phyloP scores from a whole-genome alignment of 2,329 filamentous ascomycete species.

The Paecilomyces sp. region DNA sequence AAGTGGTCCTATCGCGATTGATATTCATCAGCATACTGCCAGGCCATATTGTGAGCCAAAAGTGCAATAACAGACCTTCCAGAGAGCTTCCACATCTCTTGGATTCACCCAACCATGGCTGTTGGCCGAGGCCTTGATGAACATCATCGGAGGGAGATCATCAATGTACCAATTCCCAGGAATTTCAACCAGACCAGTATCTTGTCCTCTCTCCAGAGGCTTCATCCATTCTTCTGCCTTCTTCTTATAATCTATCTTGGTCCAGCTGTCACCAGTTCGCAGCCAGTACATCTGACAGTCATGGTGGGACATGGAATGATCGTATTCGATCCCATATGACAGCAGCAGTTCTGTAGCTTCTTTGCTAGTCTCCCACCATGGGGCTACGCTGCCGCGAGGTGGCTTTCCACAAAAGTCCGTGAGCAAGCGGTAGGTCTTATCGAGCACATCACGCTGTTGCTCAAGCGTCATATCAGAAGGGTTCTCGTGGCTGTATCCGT shows the following conservation, averaged over 20 bases:
- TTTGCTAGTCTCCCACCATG: conserved; percentile 67
- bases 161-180: conserved; percentile 40
- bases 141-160: conserved; percentile 40
- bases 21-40: conserved; percentile 43
- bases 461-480: conserved; percentile 64
- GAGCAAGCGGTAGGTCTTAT: conserved; percentile 67
- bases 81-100: conserved; percentile 53
- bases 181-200: conserved; percentile 38
- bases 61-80: conserved; percentile 29
- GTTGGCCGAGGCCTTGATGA: conserved; percentile 42
- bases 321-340: conserved; percentile 38
- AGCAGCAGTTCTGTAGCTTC: conserved; percentile 51
- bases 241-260: conserved; percentile 38
- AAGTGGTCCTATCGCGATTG: conserved; percentile 56
- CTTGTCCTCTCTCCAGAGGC: conserved; percentile 39
- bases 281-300: conserved; percentile 41
- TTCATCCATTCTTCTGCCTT: conserved; percentile 40
- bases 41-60: conserved; percentile 4
- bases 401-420: conserved; percentile 69
- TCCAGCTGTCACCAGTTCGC: conserved; percentile 38
- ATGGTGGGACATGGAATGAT: conserved; percentile 39
- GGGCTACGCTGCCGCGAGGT: conserved; percentile 64
- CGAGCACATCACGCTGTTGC: conserved; percentile 68
- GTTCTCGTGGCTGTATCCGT: conserved; percentile 71
- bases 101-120: conserved; percentile 53